Conservation (phyloP, 2,329 filamentous ascomycete species). For the Cordyceps pruinosa region DNA sequence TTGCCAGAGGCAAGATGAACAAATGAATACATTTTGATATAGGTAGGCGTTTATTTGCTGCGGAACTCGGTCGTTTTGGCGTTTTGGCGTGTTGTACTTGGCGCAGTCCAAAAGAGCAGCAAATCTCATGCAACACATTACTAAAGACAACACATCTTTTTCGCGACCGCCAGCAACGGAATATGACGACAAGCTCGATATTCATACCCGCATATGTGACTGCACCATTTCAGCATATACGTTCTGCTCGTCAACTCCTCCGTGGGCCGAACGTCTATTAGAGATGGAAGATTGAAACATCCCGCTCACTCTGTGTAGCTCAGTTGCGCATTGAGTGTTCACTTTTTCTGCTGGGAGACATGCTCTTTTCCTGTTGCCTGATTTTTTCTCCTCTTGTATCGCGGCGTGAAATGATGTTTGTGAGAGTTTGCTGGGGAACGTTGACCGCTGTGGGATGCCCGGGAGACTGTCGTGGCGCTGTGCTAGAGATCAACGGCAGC, state of each 20-base stretch:
- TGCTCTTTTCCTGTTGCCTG: constrained; percentile 6
- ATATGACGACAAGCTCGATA: not conserved
- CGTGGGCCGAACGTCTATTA: constrained; percentile 49
- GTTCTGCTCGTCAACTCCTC: constrained; percentile 40
- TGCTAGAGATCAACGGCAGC: not conserved
- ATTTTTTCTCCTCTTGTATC: not conserved
- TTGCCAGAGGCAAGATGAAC: constrained; percentile 31
- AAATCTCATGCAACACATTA: not conserved
- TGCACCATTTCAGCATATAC: constrained; percentile 48
- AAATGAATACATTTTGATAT: constrained; percentile 22
- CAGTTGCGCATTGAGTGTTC: constrained; percentile 37
- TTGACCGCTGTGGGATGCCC: not conserved
- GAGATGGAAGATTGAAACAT: constrained; percentile 44
- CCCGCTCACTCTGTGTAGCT: constrained; percentile 47
- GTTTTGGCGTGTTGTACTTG: not conserved
- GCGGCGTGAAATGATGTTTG: not conserved
- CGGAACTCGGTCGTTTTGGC: not conserved
- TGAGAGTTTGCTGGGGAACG: no score
- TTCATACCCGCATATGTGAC: not conserved
- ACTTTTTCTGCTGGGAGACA: constrained; percentile 43
- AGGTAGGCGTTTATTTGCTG: not conserved
- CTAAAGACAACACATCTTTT: not conserved
- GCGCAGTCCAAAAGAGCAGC: not conserved
- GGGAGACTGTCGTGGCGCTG: not conserved
- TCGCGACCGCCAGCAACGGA: not conserved